phyloP scores from a whole-genome alignment of 768 basidiomycete species.

The Pulveroboletus ravenelii region DNA sequence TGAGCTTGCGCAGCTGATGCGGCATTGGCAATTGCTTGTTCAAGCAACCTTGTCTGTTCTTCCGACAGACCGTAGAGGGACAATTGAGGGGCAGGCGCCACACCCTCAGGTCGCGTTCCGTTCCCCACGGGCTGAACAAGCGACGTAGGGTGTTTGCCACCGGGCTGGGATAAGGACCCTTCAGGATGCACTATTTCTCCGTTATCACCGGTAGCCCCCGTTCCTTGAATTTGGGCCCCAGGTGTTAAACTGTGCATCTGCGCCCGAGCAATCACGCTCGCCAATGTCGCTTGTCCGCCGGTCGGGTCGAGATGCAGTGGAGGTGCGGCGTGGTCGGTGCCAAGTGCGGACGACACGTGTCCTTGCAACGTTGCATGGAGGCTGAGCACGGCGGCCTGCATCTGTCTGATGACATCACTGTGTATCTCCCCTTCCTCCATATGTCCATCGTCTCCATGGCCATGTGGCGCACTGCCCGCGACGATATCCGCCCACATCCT shows the following conservation, averaged over 20 bases:
- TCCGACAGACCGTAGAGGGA: conserved; percentile 70
- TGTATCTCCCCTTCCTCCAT: conserved; percentile 64
- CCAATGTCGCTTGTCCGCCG: conserved; percentile 61
- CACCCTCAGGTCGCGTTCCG: conserved; percentile 5
- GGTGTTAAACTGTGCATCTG: conserved; percentile 46
- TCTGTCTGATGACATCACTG: conserved; percentile 40
- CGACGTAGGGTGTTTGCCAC: conserved; percentile 3
- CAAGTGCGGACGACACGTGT: conserved; percentile 54
- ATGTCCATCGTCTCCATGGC: conserved; percentile 22
- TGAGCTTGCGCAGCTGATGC: conserved; percentile 73
- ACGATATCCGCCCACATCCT: conserved; percentile 63
- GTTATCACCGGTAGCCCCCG: not conserved
- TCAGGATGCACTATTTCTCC: conserved; percentile 7
- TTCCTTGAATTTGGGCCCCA: conserved; percentile 11
- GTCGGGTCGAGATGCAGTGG: conserved; percentile 39
- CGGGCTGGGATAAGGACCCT: conserved; percentile 4
- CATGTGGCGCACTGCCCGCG: conserved; percentile 29
- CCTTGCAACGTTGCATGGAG: conserved; percentile 54
- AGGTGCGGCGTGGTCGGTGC: conserved; percentile 32
- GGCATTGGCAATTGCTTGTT: conserved; percentile 70
- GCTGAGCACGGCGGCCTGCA: conserved; percentile 49
- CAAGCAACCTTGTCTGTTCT: conserved; percentile 64
- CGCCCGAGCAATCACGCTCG: conserved; percentile 68
- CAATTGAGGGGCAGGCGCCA: conserved; percentile 36
- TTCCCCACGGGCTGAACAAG: conserved; percentile 6